phyloP scores from a whole-genome alignment of 805 yeast genomes.

The Starmera quercuum region DNA sequence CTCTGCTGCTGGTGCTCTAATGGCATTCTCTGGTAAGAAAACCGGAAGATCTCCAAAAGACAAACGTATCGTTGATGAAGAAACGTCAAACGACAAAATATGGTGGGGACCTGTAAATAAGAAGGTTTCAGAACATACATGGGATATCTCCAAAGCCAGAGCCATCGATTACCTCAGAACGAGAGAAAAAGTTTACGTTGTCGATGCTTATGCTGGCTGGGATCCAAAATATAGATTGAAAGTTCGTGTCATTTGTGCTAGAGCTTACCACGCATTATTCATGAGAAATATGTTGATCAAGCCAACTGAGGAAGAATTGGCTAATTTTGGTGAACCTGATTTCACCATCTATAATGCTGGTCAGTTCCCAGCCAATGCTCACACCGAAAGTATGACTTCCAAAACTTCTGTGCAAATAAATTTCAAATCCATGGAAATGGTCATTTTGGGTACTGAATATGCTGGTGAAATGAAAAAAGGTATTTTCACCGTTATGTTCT shows the following conservation, averaged over 20 bases:
- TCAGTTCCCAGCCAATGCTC: constrained; percentile 95
- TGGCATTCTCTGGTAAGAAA: constrained; percentile 92
- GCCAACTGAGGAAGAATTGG: constrained; percentile 86
- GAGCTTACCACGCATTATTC: constrained; percentile 97
- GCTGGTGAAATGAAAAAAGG: constrained; percentile 99
- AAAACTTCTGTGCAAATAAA: constrained; percentile 93
- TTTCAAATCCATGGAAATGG: constrained; percentile 98
- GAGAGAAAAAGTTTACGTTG: constrained; percentile 86
- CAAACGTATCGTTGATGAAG: constrained; percentile 95
- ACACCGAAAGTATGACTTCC: constrained; percentile 96
- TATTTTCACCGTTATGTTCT: constrained; percentile 97
- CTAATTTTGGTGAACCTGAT: constrained; percentile 92
- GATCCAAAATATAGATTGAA: constrained; percentile 95
- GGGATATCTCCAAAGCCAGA: constrained; percentile 93
- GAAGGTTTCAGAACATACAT: constrained; percentile 87
- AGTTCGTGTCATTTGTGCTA: constrained; percentile 92
- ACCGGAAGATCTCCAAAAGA: constrained; percentile 99
- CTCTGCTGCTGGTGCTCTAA: constrained; percentile 87
- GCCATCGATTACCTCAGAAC: constrained; percentile 96
- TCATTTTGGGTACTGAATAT: constrained; percentile 95
- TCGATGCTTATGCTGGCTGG: constrained; percentile 99
- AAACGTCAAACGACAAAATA: constrained; percentile 69
- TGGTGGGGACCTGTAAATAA: constrained; percentile 99
- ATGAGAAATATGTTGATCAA: constrained; percentile 97
- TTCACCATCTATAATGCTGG: constrained; percentile 98